Evolutionary conservation across 768 basidiomycete genomes (phyloP), one percentile per base, ranked within the genome.

Genomic region (Calocybe gangraenosa): DNA sequence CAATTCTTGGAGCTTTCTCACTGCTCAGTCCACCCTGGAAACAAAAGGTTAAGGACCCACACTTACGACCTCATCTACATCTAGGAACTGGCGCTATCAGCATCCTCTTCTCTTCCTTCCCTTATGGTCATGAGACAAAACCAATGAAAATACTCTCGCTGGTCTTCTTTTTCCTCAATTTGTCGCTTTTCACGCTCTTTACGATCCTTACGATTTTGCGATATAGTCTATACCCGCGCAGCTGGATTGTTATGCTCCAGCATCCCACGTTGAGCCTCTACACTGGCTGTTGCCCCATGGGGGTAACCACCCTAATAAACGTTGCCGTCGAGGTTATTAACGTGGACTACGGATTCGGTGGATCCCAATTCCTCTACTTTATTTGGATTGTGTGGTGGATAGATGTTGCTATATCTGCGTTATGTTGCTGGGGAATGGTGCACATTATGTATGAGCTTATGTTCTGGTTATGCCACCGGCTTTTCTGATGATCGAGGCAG

Each of bases 371-470:
- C 57, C 55, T 82, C 1, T 79, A 74, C 35, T 48, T 65, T 7
- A 53, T 81, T 34, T 82, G 82, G 76, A 75, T 56, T 0, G 50
- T 79, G 15, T 87, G 84, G 83, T 86, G 83, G 84, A 32, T 78
- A 30, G 80, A 83, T 47, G 65, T 74, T 0, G 61, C 62, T 0
- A 32, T 83, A 15, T 80, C 82, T 0, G 40, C 75, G 2, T 17
- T 77, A 13, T 81, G 81, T 53, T 79, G 74, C 44, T 81, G 83
- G 66, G 74, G 78, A 7, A 65, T 81, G 30, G 58, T 87, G 1
- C 79, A 88, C 51, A 58, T 76, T 41, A 88, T 90, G 87, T 87
- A 47, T 42, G 81, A 68, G 14, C 2, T 46, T 51, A 39, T 15
- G 18, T 22, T 7, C 13, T 15, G 13, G 20, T 4, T 5, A 13